Conservation (phyloP, 768 basidiomycete genomes). For the Bullera alba region DNA sequence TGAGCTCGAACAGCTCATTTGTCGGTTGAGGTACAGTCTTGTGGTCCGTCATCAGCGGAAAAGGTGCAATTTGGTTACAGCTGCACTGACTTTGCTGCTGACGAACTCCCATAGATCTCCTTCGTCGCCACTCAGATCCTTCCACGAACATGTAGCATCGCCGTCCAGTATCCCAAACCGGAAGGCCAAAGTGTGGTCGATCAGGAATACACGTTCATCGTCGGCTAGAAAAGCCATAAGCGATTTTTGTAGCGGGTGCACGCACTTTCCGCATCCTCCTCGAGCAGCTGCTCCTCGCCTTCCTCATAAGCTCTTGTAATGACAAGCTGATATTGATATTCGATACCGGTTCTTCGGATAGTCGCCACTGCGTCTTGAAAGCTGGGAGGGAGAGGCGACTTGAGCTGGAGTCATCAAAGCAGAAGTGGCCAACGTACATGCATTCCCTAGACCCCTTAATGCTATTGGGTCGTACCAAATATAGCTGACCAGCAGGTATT, state of each 20-base stretch:
- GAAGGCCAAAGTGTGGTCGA: conserved; percentile 85
- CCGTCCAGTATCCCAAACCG: conserved; percentile 61
- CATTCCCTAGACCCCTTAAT: conserved; percentile 90
- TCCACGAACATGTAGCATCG: conserved; percentile 80
- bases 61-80: too few relatives aligned
- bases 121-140: conserved; percentile 75
- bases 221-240: conserved; percentile 57
- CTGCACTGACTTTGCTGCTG: conserved; percentile 39
- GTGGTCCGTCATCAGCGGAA: conserved; percentile 2
- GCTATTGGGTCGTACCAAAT: conserved; percentile 81
- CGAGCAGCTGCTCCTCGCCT: conserved; percentile 86
- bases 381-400: too few relatives aligned
- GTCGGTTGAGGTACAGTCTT: conserved; percentile 62
- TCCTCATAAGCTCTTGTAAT: conserved; percentile 96
- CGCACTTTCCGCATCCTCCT: conserved; percentile 63
- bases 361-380: conserved; percentile 94
- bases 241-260: conserved; percentile 52
- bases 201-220: conserved; percentile 85
- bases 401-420: background rate
- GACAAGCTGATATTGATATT: conserved; percentile 73
- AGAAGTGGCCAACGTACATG: conserved; percentile 60
- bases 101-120: conserved; percentile 95
- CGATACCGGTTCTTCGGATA: conserved; percentile 68
- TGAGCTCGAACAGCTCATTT: conserved; percentile 80
- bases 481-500: conserved; percentile 83